These are phyloP conservation scores for Sherardia arvensis DNA, from an alignment of 257 asterid genomes.

Conservation along the genomic window DNA sequence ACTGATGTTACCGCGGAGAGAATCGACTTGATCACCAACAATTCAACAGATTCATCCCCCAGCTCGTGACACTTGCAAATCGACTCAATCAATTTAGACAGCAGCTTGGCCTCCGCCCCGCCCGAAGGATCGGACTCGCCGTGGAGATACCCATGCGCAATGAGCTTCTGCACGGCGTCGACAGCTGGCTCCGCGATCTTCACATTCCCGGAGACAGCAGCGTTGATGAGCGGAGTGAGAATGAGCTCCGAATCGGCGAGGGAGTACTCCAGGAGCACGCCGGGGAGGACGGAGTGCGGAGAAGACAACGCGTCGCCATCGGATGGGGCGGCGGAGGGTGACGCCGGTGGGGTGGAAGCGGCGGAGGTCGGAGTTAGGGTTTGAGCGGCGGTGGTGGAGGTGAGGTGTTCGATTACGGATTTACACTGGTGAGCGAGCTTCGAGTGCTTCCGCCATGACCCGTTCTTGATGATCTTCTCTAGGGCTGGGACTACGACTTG, in stretches of 20 bases:
- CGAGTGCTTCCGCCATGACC: slow-evolving; percentile 94
- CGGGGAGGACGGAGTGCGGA: slow-evolving; percentile 30
- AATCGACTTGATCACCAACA: slow-evolving; percentile 73
- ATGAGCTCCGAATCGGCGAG: slow-evolving; percentile 60
- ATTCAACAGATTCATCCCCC: slow-evolving; percentile 72
- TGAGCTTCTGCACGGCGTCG: slow-evolving; percentile 83
- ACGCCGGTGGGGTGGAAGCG: slow-evolving; percentile 16
- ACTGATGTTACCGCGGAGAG: slow-evolving; percentile 80
- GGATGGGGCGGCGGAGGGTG: slow-evolving; percentile 44
- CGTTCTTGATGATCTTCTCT: slow-evolving; percentile 78
- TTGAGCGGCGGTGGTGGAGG: slow-evolving; percentile 30
- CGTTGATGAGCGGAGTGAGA: slow-evolving; percentile 71
- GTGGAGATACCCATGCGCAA: slow-evolving; percentile 76
- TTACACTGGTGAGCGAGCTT: slow-evolving; percentile 84
- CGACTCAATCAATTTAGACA: slow-evolving; percentile 63
- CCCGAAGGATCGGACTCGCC: slow-evolving; percentile 87
- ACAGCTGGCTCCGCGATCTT: slow-evolving; percentile 86
- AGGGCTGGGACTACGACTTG: slow-evolving; percentile 67
- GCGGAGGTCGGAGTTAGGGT: slow-evolving; percentile 32
- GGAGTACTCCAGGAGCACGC: slow-evolving; percentile 70
- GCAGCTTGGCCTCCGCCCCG: slow-evolving; percentile 56
- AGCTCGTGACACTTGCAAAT: slow-evolving; percentile 86
- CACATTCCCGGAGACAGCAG: slow-evolving; percentile 46
- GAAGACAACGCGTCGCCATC: slow-evolving; percentile 29
- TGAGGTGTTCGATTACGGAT: slow-evolving; percentile 67